phyloP scores from a whole-genome alignment of 176 grass and related monocot genomes.

The Aegilops speltoides region DNA sequence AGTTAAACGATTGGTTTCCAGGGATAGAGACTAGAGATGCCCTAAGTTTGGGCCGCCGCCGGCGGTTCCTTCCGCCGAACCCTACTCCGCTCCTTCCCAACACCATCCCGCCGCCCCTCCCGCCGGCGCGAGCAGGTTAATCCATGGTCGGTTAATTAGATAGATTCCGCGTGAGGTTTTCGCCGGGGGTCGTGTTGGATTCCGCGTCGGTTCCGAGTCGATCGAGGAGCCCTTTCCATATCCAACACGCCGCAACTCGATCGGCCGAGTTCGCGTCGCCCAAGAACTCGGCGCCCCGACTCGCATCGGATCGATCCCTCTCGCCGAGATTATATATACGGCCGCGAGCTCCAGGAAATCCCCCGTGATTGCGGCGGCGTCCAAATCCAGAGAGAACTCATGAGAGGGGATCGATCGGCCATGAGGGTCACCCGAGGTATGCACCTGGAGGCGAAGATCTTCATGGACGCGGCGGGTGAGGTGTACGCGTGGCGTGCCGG shows the following conservation, averaged over 20 bases:
- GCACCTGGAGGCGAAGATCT: constrained; percentile 49
- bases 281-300: not conserved
- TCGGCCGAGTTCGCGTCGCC: not conserved
- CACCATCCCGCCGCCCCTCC: not conserved
- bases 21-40: not conserved
- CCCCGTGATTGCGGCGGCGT: not conserved
- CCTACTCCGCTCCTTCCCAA: not conserved
- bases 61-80: not conserved
- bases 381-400: not conserved
- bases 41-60: not conserved
- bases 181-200: not conserved
- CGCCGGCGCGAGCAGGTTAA: not conserved
- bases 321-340: constrained; percentile 24
- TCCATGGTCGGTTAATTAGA: not conserved
- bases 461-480: not conserved
- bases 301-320: not conserved
- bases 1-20: no score
- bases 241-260: not conserved
- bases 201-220: not conserved
- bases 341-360: not conserved
- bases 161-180: not conserved
- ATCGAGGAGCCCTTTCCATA: no score
- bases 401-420: not conserved
- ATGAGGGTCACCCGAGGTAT: constrained; percentile 57
- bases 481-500: constrained; percentile 56